Conservation (phyloP, 2,329 filamentous ascomycete species). For the Xylariales sp. region DNA sequence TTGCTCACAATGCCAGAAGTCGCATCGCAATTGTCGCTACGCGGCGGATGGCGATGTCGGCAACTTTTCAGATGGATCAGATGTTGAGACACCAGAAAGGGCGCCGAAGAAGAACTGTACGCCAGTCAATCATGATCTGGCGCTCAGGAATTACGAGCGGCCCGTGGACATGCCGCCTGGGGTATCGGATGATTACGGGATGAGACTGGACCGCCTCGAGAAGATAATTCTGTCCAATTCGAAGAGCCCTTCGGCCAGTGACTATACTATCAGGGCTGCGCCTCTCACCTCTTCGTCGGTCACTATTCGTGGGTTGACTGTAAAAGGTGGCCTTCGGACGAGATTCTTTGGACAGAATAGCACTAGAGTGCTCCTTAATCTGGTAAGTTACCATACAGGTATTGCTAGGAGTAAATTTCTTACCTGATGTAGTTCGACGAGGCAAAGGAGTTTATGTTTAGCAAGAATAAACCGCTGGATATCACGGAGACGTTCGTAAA, state of each 20-base stretch:
- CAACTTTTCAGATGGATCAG: constrained; percentile 46
- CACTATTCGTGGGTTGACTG: constrained; percentile 45
- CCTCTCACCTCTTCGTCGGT: constrained; percentile 32
- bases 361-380: constrained; percentile 47
- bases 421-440: constrained; percentile 42
- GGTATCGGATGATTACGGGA: constrained; percentile 42
- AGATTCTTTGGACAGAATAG: constrained; percentile 50
- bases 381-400: constrained; percentile 33
- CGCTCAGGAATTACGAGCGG: constrained; percentile 21
- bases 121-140: constrained; percentile 9
- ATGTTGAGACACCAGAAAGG: constrained; percentile 25
- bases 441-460: constrained; percentile 46
- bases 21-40: constrained; percentile 49
- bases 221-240: constrained; percentile 41
- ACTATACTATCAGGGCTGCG: constrained; percentile 17
- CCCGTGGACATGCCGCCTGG: constrained; percentile 20
- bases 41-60: constrained; percentile 43
- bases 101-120: constrained; percentile 19
- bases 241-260: constrained; percentile 17
- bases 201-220: constrained; percentile 51
- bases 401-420: constrained; percentile 3
- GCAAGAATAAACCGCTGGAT: constrained; percentile 33
- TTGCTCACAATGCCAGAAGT: constrained; percentile 55
- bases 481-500: constrained; percentile 38
- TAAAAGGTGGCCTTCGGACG: constrained; percentile 44